Conservation (phyloP, 2,329 filamentous ascomycete species). For the Pseudopyrenochaeta lycopersici region DNA sequence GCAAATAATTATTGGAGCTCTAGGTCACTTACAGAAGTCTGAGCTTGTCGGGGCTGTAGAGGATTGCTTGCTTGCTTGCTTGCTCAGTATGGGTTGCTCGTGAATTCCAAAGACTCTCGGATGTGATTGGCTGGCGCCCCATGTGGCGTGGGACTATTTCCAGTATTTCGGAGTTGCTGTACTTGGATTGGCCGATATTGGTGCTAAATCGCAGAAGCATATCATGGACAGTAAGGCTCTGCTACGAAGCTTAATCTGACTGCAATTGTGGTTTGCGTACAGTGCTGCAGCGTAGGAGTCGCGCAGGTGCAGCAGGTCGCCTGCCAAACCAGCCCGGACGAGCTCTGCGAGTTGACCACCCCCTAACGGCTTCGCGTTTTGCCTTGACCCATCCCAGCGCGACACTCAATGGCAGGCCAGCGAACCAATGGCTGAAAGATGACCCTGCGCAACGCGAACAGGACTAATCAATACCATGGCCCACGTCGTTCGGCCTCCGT, state of each 20-base stretch:
- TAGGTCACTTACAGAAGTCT: not conserved
- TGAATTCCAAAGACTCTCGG: not conserved
- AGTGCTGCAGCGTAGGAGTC: conserved; percentile 8
- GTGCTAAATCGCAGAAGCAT: conserved; percentile 9
- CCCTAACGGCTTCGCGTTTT: conserved; percentile 41
- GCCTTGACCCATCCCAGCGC: conserved; percentile 35
- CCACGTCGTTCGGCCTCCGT: conserved; percentile 34
- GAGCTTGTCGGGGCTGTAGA: too few species aligned
- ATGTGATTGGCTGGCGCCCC: conserved; percentile 23
- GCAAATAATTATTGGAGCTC: too few species aligned
- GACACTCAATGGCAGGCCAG: conserved; percentile 41
- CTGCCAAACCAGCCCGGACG: conserved; percentile 30
- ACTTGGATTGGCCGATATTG: conserved; percentile 24
- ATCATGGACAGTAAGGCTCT: conserved; percentile 10
- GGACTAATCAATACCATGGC: conserved; percentile 31
- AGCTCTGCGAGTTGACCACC: conserved; percentile 29
- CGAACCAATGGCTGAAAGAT: conserved; percentile 35
- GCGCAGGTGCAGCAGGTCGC: conserved; percentile 23
- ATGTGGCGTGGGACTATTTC: conserved; percentile 25
- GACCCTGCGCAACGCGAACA: conserved; percentile 33
- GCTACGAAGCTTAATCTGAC: conserved; percentile 26
- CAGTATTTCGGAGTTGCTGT: conserved; percentile 21
- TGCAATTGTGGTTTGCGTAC: conserved; percentile 10
- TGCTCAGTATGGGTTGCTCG: not conserved
- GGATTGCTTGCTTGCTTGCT: too few species aligned